Conservation (phyloP, 139 green algal species). For the Medakamo hakoo region DNA sequence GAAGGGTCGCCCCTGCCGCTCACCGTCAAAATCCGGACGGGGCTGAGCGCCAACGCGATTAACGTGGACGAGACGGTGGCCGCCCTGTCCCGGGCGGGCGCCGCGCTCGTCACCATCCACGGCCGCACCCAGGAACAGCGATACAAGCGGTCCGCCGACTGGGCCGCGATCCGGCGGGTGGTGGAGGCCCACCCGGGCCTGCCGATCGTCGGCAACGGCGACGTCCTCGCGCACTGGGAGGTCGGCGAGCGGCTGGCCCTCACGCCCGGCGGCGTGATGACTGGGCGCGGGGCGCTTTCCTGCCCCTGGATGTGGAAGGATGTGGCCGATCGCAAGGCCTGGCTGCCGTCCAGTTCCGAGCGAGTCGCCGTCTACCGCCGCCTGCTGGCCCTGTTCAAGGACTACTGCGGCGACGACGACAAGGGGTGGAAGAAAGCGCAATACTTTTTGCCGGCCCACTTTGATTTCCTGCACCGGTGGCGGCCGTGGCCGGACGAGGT, state of each 20-base stretch:
- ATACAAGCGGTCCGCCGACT: constrained; percentile 65
- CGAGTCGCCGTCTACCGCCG: constrained; percentile 60
- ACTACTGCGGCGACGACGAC: constrained; percentile 65
- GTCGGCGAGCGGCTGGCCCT: constrained; percentile 13
- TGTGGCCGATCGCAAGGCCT: constrained; percentile 36
- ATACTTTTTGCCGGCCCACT: constrained; percentile 76
- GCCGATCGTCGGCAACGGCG: constrained; percentile 57
- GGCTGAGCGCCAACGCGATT: constrained; percentile 37
- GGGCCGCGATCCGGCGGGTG: constrained; percentile 37
- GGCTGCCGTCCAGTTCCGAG: constrained; percentile 36
- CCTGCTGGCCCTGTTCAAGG: constrained; percentile 43
- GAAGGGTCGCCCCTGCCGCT: constrained; percentile 43
- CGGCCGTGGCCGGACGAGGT: constrained; percentile 29
- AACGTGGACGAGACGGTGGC: constrained; percentile 41
- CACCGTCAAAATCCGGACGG: constrained; percentile 64
- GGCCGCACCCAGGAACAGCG: constrained; percentile 67
- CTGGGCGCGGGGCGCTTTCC: constrained; percentile 51
- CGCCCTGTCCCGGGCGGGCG: constrained; percentile 40
- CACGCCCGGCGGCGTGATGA: constrained; percentile 31
- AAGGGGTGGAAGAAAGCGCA: constrained; percentile 39
- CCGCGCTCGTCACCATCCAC: constrained; percentile 63
- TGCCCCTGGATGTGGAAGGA: constrained; percentile 78
- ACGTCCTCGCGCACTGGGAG: constrained; percentile 55
- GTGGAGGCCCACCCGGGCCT: constrained; percentile 11
- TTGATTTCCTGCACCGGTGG: constrained; percentile 46